Evolutionary conservation across 2,329 filamentous ascomycete species (phyloP).

Genomic region (Polychaeton citri): DNA sequence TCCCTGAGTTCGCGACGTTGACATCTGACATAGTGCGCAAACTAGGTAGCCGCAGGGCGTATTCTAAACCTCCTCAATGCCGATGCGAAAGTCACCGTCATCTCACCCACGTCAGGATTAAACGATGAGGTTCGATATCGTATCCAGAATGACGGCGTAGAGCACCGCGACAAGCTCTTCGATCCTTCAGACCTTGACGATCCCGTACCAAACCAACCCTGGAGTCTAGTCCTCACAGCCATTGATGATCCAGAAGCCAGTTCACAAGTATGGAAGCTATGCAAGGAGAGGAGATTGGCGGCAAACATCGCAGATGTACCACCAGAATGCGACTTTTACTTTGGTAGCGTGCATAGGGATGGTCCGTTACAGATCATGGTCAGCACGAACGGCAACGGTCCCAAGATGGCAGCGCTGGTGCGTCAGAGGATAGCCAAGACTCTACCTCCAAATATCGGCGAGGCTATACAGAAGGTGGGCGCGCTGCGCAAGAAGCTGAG

Average conservation of each 20-base stretch:
- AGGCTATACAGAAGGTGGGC: constrained; percentile 76
- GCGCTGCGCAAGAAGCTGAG: constrained; percentile 66
- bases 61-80: constrained; percentile 92
- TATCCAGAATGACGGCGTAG: constrained; percentile 59
- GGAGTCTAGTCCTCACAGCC: constrained; percentile 82
- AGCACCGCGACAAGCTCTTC: constrained; percentile 72
- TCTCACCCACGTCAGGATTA: constrained; percentile 66
- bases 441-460: constrained; percentile 67
- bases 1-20: background rate
- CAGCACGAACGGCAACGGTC: constrained; percentile 93
- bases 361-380: constrained; percentile 97
- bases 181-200: constrained; percentile 73
- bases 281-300: constrained; percentile 69
- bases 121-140: constrained; percentile 82
- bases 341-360: constrained; percentile 88
- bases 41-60: constrained; percentile 82
- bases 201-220: constrained; percentile 20
- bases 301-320: constrained; percentile 97
- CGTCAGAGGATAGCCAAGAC: constrained; percentile 64
- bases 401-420: constrained; percentile 77
- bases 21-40: constrained; percentile 17
- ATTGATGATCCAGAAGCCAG: constrained; percentile 91
- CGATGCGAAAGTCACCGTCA: constrained; percentile 77
- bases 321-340: constrained; percentile 96
- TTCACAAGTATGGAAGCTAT: constrained; percentile 80